A percentile compares a stretch with the other conserved stretches of the same genome.
Evolutionary conservation across 2,329 filamentous ascomycete genomes (phyloP).

Genomic region (Beauveria sp.): DNA sequence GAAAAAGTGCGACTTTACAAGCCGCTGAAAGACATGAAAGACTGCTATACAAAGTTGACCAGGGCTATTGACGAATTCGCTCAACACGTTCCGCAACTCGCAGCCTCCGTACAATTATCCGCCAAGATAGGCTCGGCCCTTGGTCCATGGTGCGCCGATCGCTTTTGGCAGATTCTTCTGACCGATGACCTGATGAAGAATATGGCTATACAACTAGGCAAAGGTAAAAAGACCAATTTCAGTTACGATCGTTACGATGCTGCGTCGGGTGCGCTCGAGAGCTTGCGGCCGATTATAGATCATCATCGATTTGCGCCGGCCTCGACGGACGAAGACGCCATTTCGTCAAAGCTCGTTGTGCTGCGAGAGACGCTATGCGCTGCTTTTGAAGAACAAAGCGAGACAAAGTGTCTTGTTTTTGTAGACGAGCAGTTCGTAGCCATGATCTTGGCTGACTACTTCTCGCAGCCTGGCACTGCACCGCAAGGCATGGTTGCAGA

Average conservation of each 20-base stretch:
- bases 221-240: conserved; percentile 19
- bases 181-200: conserved; percentile 53
- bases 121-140: conserved; percentile 54
- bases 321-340: conserved; percentile 20
- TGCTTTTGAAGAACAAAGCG: conserved; percentile 53
- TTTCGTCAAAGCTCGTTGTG: conserved; percentile 67
- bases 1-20: conserved; percentile 41
- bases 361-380: conserved; percentile 53
- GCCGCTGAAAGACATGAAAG: conserved; percentile 31
- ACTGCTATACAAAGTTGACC: conserved; percentile 59
- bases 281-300: conserved; percentile 50
- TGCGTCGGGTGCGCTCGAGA: conserved; percentile 47
- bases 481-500: conserved; percentile 53
- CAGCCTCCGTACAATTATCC: conserved; percentile 49
- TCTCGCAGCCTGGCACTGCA: conserved; percentile 46
- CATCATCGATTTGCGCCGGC: conserved; percentile 37
- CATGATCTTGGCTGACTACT: conserved; percentile 60
- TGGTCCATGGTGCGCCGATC: conserved; percentile 78
- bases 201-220: conserved; percentile 48
- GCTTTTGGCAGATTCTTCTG: conserved; percentile 67
- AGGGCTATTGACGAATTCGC: conserved; percentile 41
- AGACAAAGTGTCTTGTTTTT: conserved; percentile 71
- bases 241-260: conserved; percentile 31
- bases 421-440: conserved; percentile 74
- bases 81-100: conserved; percentile 37